These are phyloP conservation scores for Cladosporium sp. DNA, from an alignment of 2,329 filamentous ascomycete genomes.

Conservation along the genomic window DNA sequence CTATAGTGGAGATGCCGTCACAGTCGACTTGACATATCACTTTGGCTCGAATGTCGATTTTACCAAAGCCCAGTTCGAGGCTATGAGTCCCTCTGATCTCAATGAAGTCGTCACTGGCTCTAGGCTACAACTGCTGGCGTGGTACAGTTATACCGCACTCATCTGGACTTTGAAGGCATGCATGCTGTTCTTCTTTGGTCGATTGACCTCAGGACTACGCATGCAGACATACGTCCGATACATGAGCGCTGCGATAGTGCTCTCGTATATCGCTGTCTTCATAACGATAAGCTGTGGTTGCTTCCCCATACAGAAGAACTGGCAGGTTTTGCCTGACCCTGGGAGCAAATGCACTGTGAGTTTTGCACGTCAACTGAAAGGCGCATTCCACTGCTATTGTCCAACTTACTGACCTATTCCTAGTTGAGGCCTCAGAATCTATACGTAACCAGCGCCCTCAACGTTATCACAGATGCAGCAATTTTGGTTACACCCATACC, in stretches of 20 bases:
- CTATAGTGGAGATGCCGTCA: slow-evolving; percentile 40
- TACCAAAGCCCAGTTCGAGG: slow-evolving; percentile 22
- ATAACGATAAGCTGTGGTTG: slow-evolving; percentile 36
- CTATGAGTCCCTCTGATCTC: slow-evolving; percentile 34
- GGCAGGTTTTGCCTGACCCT: slow-evolving; percentile 33
- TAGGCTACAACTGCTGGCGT: slow-evolving; percentile 41
- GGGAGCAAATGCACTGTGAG: slow-evolving; percentile 30
- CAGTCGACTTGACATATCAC: slow-evolving; percentile 37
- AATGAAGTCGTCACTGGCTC: slow-evolving; percentile 36
- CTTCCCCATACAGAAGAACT: slow-evolving; percentile 32
- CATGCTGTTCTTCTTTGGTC: slow-evolving; percentile 35
- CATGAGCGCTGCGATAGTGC: slow-evolving; percentile 29
- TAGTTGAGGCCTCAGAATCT: not conserved
- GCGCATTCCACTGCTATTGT: not conserved
- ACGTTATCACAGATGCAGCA: slow-evolving; percentile 37
- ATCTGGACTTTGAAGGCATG: slow-evolving; percentile 29
- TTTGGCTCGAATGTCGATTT: slow-evolving; percentile 35
- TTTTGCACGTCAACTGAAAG: not conserved
- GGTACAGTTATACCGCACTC: slow-evolving; percentile 34
- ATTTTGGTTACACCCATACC: slow-evolving; percentile 39
- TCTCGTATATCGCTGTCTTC: slow-evolving; percentile 37
- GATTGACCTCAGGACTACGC: slow-evolving; percentile 37
- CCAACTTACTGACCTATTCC: not conserved
- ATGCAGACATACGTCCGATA: slow-evolving; percentile 36
- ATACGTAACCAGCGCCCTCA: slow-evolving; percentile 17